Evolutionary conservation across 805 yeast genomes (phyloP), one percentile per base, ranked within the genome.

Genomic region (Saccharomycopsis synnaedendra): DNA sequence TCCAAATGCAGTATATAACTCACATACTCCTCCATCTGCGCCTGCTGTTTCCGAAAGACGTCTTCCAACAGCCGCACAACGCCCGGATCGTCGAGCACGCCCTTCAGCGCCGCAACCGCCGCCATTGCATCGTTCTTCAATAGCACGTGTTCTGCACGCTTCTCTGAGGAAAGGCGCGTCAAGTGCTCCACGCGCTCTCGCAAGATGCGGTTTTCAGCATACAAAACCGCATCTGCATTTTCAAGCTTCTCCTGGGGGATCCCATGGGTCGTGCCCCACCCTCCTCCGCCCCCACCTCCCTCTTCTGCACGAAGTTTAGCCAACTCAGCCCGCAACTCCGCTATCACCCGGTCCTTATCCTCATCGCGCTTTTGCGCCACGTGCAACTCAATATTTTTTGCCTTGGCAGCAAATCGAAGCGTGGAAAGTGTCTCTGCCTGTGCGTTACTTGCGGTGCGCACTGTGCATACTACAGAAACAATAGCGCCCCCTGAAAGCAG

Each of bases 361-460:
- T 64, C 59, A n/a, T 60, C 53, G 35, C 58, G 55, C 31, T 56
- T 57, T 50, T 74, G 74, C 45, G 74, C 74, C 4, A 85, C 95
- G 47, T 71, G 73, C 57, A 89, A 72, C 8, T 78, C 71, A 44
- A 93, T 79, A 60, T 90, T 87, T 58, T 88, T 89, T 1, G 97
- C 97, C 51, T 96, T 70, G 0, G 95, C 85, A 0, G 96, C 97
- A 67, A 93, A 93, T 45, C 97, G 66, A 30, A 93, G 68, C 0
- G 97, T 89, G 60, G 86, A 87, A 38, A 80, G 68, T 0, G 97
- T 86, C 60, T 90, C 97, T 0, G 85, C 71, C n/a, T 74, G 65
- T 1, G 80, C 72, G 28, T 71, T 71, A 27, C 65, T 63, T 3
- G 83, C 78, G 41, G 84, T 65, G 57, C 85, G 89, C 11, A 90